Conservation (phyloP, 305 asterid species). For the Rubia peregrina region DNA sequence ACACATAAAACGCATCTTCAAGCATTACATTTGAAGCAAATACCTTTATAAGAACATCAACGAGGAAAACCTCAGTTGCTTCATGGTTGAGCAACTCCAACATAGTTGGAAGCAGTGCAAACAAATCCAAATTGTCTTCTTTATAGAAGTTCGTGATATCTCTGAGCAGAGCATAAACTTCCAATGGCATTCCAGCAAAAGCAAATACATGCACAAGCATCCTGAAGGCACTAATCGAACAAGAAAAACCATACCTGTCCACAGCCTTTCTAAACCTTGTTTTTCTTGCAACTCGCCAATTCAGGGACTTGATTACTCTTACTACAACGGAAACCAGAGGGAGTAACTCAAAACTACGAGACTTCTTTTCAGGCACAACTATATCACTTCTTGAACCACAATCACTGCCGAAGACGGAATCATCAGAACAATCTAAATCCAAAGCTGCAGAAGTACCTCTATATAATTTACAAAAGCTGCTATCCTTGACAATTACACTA, state of each 20-base stretch:
- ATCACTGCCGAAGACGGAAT: constrained; percentile 35
- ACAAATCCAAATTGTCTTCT: constrained; percentile 30
- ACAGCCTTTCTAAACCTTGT: constrained; percentile 31
- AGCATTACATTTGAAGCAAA: constrained; percentile 45
- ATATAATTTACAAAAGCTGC: no score
- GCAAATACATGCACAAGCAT: constrained; percentile 43
- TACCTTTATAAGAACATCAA: constrained; percentile 38
- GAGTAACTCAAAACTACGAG: constrained; percentile 15
- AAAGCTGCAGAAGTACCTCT: constrained; percentile 29
- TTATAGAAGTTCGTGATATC: constrained; percentile 37
- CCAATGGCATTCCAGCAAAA: constrained; percentile 40
- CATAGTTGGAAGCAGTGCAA: constrained; percentile 27
- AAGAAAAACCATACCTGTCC: constrained; percentile 40
- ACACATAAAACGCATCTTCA: constrained; percentile 37
- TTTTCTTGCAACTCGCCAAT: constrained; percentile 37
- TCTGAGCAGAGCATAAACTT: constrained; percentile 45
- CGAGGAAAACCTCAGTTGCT: constrained; percentile 22
- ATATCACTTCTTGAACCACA: constrained; percentile 28
- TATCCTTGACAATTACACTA: constrained; percentile 14
- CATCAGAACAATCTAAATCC: constrained; percentile 29
- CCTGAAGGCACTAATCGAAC: constrained; percentile 33
- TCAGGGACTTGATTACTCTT: constrained; percentile 48
- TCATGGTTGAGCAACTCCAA: constrained; percentile 27
- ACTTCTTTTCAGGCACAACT: constrained; percentile 6
- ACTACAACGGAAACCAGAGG: constrained; percentile 33